Conservation (phyloP, 1,284 basidiomycete species). For the Naganishia cerealis region DNA sequence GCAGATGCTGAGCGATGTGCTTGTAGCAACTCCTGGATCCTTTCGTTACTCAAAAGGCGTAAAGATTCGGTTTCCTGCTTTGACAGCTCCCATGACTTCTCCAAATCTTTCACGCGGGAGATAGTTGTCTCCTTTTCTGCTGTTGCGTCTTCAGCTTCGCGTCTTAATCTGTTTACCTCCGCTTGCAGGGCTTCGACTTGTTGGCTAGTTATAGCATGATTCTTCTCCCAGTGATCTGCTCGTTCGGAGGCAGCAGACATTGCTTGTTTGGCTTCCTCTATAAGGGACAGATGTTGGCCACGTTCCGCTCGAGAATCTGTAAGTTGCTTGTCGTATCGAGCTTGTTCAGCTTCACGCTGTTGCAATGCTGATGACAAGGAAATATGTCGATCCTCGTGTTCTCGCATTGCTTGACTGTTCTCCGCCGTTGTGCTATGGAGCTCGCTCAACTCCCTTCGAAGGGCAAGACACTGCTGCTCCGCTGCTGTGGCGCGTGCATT, state of each 20-base stretch:
- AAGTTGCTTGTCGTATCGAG: conserved; percentile 66
- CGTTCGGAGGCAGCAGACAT: conserved; percentile 73
- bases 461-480: conserved; percentile 74
- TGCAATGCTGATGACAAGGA: conserved; percentile 72
- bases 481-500: conserved; percentile 75
- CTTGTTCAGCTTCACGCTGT: conserved; percentile 76
- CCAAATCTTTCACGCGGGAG: conserved; percentile 68
- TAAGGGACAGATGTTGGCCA: conserved; percentile 78
- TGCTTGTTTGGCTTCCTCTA: conserved; percentile 80
- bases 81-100: conserved; percentile 82
- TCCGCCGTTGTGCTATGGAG: conserved; percentile 67
- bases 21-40: conserved; percentile 79
- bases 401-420: conserved; percentile 70
- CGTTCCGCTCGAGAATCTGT: conserved; percentile 68
- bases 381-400: conserved; percentile 74
- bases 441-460: conserved; percentile 68
- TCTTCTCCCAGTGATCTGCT: conserved; percentile 54
- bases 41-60: conserved; percentile 75
- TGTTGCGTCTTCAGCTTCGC: conserved; percentile 70
- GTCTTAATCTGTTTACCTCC: conserved; percentile 9
- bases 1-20: conserved; percentile 74
- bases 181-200: conserved; percentile 15
- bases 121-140: conserved; percentile 71
- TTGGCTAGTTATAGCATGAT: conserved; percentile 7
- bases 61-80: conserved; percentile 85